These are phyloP conservation scores for Sicyos baderoa DNA, from an alignment of 306 rosid genomes.

Conservation along the genomic window DNA sequence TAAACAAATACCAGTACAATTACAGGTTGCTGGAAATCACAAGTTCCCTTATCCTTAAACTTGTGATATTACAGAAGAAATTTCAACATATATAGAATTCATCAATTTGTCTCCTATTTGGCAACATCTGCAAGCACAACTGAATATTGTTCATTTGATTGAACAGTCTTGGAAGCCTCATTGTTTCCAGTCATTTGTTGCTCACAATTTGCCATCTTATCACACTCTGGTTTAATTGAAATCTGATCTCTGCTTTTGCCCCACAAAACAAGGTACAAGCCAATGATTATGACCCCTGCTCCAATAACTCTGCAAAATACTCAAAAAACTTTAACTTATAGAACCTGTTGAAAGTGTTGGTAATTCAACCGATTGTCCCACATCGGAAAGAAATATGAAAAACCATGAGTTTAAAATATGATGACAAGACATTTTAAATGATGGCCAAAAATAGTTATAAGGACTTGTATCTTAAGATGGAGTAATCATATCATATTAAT, in stretches of 20 bases:
- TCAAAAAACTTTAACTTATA: background rate
- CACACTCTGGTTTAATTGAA: too few relatives aligned
- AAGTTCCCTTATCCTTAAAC: too few relatives aligned
- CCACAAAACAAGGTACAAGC: slow-evolving; percentile 41
- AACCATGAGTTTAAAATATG: too few relatives aligned
- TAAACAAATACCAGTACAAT: too few relatives aligned
- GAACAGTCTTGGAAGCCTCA: background rate
- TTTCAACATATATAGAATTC: background rate
- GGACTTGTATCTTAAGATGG: too few relatives aligned
- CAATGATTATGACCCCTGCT: slow-evolving; percentile 29
- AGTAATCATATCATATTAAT: too few relatives aligned
- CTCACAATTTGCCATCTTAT: background rate
- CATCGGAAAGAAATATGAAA: too few relatives aligned
- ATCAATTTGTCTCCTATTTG: background rate
- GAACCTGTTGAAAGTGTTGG: background rate
- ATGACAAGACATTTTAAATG: too few relatives aligned
- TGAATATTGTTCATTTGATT: background rate
- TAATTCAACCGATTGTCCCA: background rate
- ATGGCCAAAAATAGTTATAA: too few relatives aligned
- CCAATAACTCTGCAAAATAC: slow-evolving; percentile 30
- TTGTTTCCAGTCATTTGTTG: background rate
- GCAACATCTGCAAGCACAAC: background rate
- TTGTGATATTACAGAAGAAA: too few relatives aligned
- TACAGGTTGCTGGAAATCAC: too few relatives aligned
- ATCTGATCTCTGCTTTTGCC: slow-evolving; percentile 33